These are phyloP conservation scores for Calonectria pauciramosa DNA, from an alignment of 2,329 filamentous ascomycete species.

Conservation along the genomic window DNA sequence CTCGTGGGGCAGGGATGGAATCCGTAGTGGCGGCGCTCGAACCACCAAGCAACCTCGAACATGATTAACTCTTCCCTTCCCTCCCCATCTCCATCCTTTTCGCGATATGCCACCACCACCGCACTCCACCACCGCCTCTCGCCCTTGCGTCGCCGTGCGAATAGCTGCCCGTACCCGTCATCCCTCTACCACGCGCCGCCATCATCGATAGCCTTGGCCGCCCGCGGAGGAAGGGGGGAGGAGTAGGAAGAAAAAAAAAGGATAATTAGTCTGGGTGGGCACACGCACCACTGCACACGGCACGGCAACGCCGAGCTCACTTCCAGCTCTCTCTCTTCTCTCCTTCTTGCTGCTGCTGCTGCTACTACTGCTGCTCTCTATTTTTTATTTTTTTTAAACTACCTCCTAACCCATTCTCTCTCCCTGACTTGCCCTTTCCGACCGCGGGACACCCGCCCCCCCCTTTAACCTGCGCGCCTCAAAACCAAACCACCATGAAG, in stretches of 20 bases:
- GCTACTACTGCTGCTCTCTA: too few relatives aligned
- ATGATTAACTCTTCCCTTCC: constrained; percentile 1
- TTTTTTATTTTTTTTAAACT: background rate
- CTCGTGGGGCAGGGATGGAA: constrained; percentile 40
- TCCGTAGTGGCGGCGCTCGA: constrained; percentile 34
- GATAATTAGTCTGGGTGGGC: constrained; percentile 5
- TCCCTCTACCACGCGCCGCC: background rate
- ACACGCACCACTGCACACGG: constrained; percentile 8
- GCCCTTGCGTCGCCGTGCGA: background rate
- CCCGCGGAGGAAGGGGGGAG: background rate
- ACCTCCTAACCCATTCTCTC: background rate
- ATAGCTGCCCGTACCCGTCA: background rate
- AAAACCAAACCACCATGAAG: constrained; percentile 63
- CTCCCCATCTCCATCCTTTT: background rate
- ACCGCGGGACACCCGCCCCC: background rate
- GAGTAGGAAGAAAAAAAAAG: background rate
- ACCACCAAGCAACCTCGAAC: constrained; percentile 25
- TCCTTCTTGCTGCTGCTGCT: background rate
- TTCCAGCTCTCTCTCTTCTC: background rate
- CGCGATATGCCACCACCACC: background rate
- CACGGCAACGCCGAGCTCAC: background rate
- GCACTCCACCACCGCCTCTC: background rate
- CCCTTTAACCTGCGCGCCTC: background rate
- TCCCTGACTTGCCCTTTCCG: background rate
- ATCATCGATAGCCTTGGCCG: background rate